phyloP scores from a whole-genome alignment of 352 stramenopile genomes.

The Salisapilia sapeloensis region DNA sequence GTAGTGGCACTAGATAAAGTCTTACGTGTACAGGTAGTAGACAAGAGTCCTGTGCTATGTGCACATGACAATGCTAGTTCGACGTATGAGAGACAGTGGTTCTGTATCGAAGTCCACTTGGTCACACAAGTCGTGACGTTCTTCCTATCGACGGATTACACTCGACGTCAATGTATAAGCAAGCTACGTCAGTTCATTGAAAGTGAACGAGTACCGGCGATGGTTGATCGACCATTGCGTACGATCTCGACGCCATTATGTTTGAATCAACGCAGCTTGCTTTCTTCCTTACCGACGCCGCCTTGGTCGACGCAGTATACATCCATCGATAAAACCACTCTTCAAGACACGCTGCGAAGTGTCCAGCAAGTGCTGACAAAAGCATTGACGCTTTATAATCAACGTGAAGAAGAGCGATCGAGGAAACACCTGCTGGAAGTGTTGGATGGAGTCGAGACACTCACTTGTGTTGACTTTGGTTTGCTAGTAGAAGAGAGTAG shows the following conservation, averaged over 20 bases:
- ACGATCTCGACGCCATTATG: constrained; percentile 12
- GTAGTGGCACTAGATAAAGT: constrained; percentile 24
- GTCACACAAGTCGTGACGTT: constrained; percentile 33
- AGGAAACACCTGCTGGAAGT: constrained; percentile 15
- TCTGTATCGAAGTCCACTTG: constrained; percentile 34
- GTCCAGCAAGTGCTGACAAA: constrained; percentile 9
- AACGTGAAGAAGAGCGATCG: constrained; percentile 4
- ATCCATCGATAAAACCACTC: neutral
- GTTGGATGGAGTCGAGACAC: constrained; percentile 24
- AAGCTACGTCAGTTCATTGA: constrained; percentile 16
- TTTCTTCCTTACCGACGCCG: too few relatives aligned
- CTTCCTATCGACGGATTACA: constrained; percentile 22
- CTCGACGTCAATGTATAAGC: constrained; percentile 12
- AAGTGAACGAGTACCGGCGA: too few relatives aligned
- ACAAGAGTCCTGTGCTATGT: constrained; percentile 14
- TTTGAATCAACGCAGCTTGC: constrained; percentile 27
- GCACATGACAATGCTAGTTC: constrained; percentile 2
- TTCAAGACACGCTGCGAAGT: constrained; percentile 3
- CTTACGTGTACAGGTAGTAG: constrained; percentile 15
- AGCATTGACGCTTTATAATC: constrained; percentile 12
- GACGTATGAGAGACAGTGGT: constrained; percentile 15
- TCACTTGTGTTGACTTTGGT: constrained; percentile 15
- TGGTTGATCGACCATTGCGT: too few relatives aligned
- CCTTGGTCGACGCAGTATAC: too few relatives aligned
- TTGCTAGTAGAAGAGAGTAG: constrained; percentile 6